A percentile compares a stretch with the other conserved stretches of the same genome.
Conservation (phyloP, 768 basidiomycete species). For the Rhodotorula sphaerocarpa region DNA sequence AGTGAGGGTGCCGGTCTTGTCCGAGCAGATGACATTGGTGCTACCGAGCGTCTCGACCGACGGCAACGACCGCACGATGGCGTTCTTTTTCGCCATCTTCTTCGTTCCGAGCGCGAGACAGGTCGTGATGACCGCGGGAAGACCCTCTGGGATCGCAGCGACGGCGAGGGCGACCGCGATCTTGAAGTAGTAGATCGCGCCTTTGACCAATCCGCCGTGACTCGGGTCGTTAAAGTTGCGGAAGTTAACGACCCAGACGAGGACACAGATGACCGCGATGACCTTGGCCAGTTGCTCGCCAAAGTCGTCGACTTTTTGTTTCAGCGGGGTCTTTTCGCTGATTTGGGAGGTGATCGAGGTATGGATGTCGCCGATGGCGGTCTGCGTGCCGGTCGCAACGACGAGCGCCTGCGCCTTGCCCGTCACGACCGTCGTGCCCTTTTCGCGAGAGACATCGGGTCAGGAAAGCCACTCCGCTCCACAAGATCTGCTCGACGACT, state of each 20-base stretch:
- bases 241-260: constrained; percentile 96
- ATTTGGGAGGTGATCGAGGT: constrained; percentile 89
- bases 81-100: constrained; percentile 99
- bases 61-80: constrained; percentile 90
- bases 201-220: constrained; percentile 81
- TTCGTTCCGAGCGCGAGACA: constrained; percentile 93
- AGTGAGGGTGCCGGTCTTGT: constrained; percentile 71
- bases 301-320: constrained; percentile 95
- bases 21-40: constrained; percentile 97
- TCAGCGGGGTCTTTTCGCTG: constrained; percentile 89
- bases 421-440: constrained; percentile 95
- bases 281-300: constrained; percentile 96
- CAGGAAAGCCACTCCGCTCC: no score
- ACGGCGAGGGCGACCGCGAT: constrained; percentile 98
- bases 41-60: constrained; percentile 95
- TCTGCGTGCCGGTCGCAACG: constrained; percentile 71
- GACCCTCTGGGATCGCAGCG: constrained; percentile 93
- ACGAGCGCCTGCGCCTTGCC: constrained; percentile 82
- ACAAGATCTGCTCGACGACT: no score
- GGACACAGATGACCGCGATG: constrained; percentile 89
- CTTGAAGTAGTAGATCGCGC: constrained; percentile 98
- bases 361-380: constrained; percentile 95
- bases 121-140: constrained; percentile 97
- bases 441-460: no score
- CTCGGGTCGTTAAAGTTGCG: constrained; percentile 93